Percentiles rank a stretch among this genome's conserved stretches.
These are phyloP conservation scores for Fraxinus xanthoxyloides DNA, from an alignment of 305 asterid genomes.

Conservation along the genomic window DNA sequence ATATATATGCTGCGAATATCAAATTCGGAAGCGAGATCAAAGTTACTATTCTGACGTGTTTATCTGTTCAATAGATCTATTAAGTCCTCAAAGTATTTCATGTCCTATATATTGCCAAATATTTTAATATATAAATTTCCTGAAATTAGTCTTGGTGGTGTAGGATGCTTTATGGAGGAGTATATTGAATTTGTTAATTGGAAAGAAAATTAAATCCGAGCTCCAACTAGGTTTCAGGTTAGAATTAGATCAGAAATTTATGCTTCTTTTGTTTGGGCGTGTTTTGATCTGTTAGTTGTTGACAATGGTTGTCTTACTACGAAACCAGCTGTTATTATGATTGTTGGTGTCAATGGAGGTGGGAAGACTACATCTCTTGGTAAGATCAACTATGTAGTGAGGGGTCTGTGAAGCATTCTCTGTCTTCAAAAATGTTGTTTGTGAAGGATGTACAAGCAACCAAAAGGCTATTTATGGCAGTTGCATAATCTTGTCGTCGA, in stretches of 20 bases:
- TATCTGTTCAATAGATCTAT: background rate
- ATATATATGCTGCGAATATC: slow-evolving; percentile 79
- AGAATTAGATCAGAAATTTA: slow-evolving; percentile 18
- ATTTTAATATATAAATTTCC: background rate
- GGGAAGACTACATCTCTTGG: slow-evolving; percentile 98
- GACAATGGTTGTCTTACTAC: slow-evolving; percentile 35
- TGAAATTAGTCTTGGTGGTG: slow-evolving; percentile 24
- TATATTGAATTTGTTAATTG: slow-evolving; percentile 68
- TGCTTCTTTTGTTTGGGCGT: background rate
- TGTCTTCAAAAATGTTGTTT: background rate
- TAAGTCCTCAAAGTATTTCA: background rate
- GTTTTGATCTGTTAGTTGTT: slow-evolving; percentile 16
- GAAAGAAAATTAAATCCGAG: slow-evolving; percentile 76
- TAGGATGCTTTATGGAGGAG: slow-evolving; percentile 81
- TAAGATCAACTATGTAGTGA: slow-evolving; percentile 32
- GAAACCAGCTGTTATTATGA: slow-evolving; percentile 91
- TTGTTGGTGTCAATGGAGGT: slow-evolving; percentile 98
- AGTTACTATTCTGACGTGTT: slow-evolving; percentile 35
- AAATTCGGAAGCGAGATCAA: slow-evolving; percentile 88
- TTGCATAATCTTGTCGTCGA: background rate
- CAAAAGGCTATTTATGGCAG: slow-evolving; percentile 1
- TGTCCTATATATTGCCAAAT: background rate
- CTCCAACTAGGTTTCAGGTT: slow-evolving; percentile 87
- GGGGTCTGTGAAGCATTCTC: background rate
- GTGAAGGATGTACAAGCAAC: background rate